Conservation (phyloP, 768 basidiomycete species). For the Termitomyces sp. region DNA sequence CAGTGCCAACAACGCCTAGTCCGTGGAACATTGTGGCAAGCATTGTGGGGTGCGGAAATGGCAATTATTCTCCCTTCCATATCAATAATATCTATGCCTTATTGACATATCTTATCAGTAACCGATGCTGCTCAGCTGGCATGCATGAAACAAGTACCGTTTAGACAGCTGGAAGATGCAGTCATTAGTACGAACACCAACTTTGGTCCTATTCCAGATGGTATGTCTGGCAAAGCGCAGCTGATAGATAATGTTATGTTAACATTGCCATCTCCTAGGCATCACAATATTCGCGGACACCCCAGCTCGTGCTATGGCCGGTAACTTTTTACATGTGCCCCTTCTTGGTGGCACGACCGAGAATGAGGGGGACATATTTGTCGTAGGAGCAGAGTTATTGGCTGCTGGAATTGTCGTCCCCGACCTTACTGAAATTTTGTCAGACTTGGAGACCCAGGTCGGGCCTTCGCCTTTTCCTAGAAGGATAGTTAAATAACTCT, state of each 20-base stretch:
- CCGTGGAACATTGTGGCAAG: conserved; percentile 27
- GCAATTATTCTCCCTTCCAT: conserved; percentile 11
- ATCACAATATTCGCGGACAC: conserved; percentile 30
- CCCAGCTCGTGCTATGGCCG: conserved; percentile 12
- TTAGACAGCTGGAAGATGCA: conserved; percentile 25
- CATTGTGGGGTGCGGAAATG: conserved; percentile 28
- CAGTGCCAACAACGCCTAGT: conserved; percentile 12
- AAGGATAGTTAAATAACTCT: neutral
- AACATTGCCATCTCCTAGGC: conserved; percentile 12
- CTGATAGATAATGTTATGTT: neutral
- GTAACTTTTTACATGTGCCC: conserved; percentile 17
- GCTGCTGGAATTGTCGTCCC: conserved; percentile 23
- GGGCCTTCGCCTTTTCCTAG: neutral
- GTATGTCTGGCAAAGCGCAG: conserved; percentile 15
- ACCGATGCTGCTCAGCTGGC: conserved; percentile 24
- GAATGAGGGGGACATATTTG: conserved; percentile 32
- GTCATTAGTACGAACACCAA: conserved; percentile 22
- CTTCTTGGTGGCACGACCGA: conserved; percentile 23
- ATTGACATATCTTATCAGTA: conserved; percentile 7
- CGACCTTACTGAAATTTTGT: conserved; percentile 22
- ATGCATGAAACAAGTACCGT: conserved; percentile 31
- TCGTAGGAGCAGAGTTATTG: conserved; percentile 22
- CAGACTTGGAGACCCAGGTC: conserved; percentile 28
- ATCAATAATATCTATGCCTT: neutral
- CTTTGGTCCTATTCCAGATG: conserved; percentile 27